phyloP scores from a whole-genome alignment of 2,329 filamentous ascomycete genomes.

The Pestalotiopsis fici region DNA sequence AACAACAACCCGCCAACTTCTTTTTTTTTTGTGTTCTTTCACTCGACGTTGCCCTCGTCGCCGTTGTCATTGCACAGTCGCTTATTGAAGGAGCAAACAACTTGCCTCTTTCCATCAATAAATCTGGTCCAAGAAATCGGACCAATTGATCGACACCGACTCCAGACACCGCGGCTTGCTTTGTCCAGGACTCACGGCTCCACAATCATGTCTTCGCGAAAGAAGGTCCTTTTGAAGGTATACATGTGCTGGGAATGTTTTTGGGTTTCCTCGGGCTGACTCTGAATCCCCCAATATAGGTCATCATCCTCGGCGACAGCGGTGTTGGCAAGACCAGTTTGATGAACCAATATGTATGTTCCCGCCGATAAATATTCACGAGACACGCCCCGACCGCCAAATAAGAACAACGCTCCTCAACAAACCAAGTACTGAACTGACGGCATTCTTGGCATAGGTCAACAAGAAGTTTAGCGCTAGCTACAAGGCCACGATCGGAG shows the following conservation, averaged over 20 bases:
- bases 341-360: slow-evolving; percentile 99
- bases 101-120: neutral
- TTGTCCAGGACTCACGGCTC: slow-evolving; percentile 17
- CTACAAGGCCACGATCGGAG: slow-evolving; percentile 99
- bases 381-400: neutral
- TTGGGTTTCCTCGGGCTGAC: slow-evolving; percentile 16
- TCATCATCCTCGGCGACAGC: slow-evolving; percentile 98
- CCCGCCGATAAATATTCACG: neutral
- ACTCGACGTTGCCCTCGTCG: neutral
- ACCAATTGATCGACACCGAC: neutral
- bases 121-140: neutral
- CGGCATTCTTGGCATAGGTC: slow-evolving; percentile 63
- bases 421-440: neutral
- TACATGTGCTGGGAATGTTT: neutral
- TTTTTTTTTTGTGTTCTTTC: no score
- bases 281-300: slow-evolving; percentile 52
- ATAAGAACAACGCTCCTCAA: neutral
- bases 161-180: neutral
- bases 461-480: slow-evolving; percentile 99
- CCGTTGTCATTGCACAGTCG: neutral
- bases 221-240: slow-evolving; percentile 92
- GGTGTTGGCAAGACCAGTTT: slow-evolving; percentile 99
- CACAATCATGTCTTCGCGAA: slow-evolving; percentile 70
- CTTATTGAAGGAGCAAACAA: neutral
- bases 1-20: neutral